Conservation (phyloP, 2,329 filamentous ascomycete genomes). For the Chaetoscypha palmicola region DNA sequence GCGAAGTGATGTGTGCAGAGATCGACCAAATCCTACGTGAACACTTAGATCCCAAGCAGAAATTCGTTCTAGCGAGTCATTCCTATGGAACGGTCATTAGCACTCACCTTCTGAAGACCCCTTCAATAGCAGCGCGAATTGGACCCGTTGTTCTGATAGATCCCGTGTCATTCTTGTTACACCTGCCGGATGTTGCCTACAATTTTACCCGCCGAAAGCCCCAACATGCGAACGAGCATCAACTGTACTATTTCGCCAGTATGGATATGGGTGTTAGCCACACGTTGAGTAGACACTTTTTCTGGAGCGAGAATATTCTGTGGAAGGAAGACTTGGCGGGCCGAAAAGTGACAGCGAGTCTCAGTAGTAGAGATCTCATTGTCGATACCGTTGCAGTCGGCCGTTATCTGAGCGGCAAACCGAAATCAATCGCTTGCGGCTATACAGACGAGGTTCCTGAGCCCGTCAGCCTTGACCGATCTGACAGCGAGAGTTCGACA, state of each 20-base stretch:
- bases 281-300: slow-evolving; percentile 50
- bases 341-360: slow-evolving; percentile 39
- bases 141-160: slow-evolving; percentile 49
- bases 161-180: slow-evolving; percentile 52
- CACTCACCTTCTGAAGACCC: slow-evolving; percentile 46
- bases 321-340: slow-evolving; percentile 49
- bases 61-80: slow-evolving; percentile 47
- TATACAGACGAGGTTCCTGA: slow-evolving; percentile 12
- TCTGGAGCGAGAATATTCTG: slow-evolving; percentile 54
- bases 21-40: slow-evolving; percentile 44
- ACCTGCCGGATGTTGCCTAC: slow-evolving; percentile 56
- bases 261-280: slow-evolving; percentile 53
- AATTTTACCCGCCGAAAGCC: slow-evolving; percentile 47
- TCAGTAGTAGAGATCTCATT: slow-evolving; percentile 47
- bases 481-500: slow-evolving; percentile 1
- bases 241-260: slow-evolving; percentile 53
- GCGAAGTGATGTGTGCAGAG: slow-evolving; percentile 44
- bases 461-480: slow-evolving; percentile 15
- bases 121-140: slow-evolving; percentile 36
- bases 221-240: slow-evolving; percentile 46
- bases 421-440: slow-evolving; percentile 7
- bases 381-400: slow-evolving; percentile 47
- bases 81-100: slow-evolving; percentile 48
- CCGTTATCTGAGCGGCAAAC: slow-evolving; percentile 38
- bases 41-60: slow-evolving; percentile 40